Percentiles rank a stretch among this genome's conserved stretches.
Conservation (phyloP, 768 basidiomycete species). For the Phanerodontia chrysosporium region DNA sequence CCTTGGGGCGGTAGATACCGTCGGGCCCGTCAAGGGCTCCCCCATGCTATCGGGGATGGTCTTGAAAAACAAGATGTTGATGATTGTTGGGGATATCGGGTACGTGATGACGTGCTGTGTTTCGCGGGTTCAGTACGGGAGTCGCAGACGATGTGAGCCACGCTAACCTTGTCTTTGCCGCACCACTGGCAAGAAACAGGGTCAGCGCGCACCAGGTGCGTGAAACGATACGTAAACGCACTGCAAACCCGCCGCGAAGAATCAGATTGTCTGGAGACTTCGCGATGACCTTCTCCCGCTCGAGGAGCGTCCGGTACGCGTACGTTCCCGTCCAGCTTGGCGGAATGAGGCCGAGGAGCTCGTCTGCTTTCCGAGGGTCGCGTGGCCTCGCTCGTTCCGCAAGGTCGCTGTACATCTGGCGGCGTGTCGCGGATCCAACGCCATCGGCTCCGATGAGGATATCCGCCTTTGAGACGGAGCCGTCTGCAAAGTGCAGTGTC, state of each 20-base stretch:
- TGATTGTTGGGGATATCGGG: not conserved
- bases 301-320: not conserved
- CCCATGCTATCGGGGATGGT: not conserved
- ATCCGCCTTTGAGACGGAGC: constrained; percentile 20
- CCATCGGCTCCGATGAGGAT: constrained; percentile 25
- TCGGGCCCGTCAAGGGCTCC: not conserved
- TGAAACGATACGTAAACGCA: not conserved
- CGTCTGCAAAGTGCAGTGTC: constrained; percentile 21
- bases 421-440: constrained; percentile 17
- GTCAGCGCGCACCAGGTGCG: not conserved
- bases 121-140: not conserved
- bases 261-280: not conserved
- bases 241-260: not conserved
- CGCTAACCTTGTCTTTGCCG: not conserved
- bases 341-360: not conserved
- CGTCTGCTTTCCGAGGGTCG: not conserved
- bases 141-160: not conserved
- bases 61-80: not conserved
- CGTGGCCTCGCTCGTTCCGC: not conserved
- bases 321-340: not conserved
- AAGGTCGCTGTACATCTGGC: not conserved
- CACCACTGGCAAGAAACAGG: not conserved
- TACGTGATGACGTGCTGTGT: not conserved
- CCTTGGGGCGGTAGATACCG: not conserved
- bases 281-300: not conserved